These are phyloP conservation scores for Pyrenophora graminea DNA, from an alignment of 2,329 filamentous ascomycete species.

Conservation along the genomic window DNA sequence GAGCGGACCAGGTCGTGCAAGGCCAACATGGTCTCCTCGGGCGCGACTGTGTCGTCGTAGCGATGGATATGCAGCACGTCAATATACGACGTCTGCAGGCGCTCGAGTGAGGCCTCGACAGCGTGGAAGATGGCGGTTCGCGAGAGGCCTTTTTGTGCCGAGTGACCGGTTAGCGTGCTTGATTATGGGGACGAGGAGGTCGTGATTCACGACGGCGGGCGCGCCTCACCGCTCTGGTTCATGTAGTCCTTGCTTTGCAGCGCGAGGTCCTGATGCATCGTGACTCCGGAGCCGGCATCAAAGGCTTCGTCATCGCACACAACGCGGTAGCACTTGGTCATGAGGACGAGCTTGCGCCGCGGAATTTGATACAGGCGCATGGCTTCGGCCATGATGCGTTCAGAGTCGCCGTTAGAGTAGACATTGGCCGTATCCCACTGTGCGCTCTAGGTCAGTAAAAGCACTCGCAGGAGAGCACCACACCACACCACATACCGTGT, in stretches of 20 bases:
- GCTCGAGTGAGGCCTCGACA: constrained; percentile 62
- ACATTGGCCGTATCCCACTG: constrained; percentile 60
- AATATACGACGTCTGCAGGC: constrained; percentile 52
- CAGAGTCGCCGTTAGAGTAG: constrained; percentile 67
- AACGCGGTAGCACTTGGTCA: constrained; percentile 64
- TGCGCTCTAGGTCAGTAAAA: no score
- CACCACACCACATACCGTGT: constrained; percentile 47
- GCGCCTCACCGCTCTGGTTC: neutral
- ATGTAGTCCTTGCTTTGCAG: neutral
- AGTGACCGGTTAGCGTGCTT: constrained; percentile 51
- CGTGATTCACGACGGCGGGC: no score
- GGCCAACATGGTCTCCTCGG: constrained; percentile 65
- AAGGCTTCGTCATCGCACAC: constrained; percentile 46
- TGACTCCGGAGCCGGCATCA: constrained; percentile 40
- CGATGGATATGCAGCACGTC: constrained; percentile 67
- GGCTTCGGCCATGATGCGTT: constrained; percentile 69
- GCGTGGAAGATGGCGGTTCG: constrained; percentile 68
- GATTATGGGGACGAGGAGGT: constrained; percentile 42
- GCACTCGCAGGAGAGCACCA: no score
- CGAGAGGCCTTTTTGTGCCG: constrained; percentile 54
- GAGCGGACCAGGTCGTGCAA: constrained; percentile 61
- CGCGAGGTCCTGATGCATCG: neutral
- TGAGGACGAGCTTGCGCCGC: constrained; percentile 65
- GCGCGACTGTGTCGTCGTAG: constrained; percentile 57
- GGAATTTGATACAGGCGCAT: constrained; percentile 68